These are phyloP conservation scores for Globisporangium okanoganense DNA, from an alignment of 352 stramenopile genomes.

Conservation along the genomic window DNA sequence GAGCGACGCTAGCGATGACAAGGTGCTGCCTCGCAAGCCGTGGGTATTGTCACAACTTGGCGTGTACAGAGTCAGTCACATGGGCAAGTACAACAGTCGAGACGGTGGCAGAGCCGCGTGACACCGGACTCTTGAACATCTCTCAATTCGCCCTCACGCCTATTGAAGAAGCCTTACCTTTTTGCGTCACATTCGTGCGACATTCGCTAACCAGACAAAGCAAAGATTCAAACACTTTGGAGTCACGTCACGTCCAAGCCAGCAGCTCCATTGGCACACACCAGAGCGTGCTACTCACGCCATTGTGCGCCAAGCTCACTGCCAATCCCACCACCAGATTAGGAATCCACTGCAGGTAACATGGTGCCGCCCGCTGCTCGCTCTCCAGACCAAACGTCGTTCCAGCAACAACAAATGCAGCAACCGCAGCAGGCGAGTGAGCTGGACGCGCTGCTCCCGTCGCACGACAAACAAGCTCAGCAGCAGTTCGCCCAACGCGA, in stretches of 20 bases:
- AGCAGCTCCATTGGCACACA: no score
- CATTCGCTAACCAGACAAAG: no score
- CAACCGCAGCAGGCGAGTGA: slow-evolving; percentile 17
- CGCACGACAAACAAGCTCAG: background rate
- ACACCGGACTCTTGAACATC: no score
- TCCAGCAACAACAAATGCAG: background rate
- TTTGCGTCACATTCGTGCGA: background rate
- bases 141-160: no score
- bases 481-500: background rate
- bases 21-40: no score
- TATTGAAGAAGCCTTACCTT: background rate
- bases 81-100: no score
- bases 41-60: no score
- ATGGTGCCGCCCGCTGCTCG: background rate
- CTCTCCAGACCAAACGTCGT: background rate
- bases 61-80: no score
- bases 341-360: background rate
- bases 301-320: background rate
- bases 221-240: no score
- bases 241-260: no score
- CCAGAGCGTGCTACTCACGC: no score
- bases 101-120: no score
- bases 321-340: background rate
- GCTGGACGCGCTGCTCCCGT: slow-evolving; percentile 26
- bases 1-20: background rate